phyloP scores from a whole-genome alignment of 108 stramenopile genomes.

The Pseudonitzschia delicatissima region DNA sequence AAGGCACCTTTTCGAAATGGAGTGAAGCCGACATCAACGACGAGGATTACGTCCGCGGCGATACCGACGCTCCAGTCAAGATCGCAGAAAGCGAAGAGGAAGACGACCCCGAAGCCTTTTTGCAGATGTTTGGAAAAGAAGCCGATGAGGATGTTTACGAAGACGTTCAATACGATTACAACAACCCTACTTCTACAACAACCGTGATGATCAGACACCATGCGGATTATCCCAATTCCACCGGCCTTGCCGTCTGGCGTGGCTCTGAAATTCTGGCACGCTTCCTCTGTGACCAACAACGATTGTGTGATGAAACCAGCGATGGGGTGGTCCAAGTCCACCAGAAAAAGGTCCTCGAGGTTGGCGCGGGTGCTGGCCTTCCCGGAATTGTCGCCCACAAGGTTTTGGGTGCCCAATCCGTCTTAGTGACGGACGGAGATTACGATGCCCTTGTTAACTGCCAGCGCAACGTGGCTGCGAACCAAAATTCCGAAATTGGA shows the following conservation, averaged over 20 bases:
- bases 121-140: not conserved
- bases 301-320: slow-evolving; percentile 17
- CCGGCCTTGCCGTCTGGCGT: slow-evolving; percentile 50
- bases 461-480: slow-evolving; percentile 37
- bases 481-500: not conserved
- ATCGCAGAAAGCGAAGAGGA: slow-evolving; percentile 6
- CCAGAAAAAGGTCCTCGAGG: slow-evolving; percentile 38
- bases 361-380: slow-evolving; percentile 56
- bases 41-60: not conserved
- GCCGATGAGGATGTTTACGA: not conserved
- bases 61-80: slow-evolving; percentile 8
- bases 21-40: slow-evolving; percentile 35
- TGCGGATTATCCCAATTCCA: slow-evolving; percentile 28
- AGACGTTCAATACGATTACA: not conserved
- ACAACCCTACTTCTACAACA: not conserved
- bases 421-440: slow-evolving; percentile 60
- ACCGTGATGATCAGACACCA: slow-evolving; percentile 17
- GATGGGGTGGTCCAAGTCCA: not conserved
- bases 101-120: slow-evolving; percentile 18
- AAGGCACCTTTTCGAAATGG: slow-evolving; percentile 18
- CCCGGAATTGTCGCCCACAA: slow-evolving; percentile 48
- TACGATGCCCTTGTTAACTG: slow-evolving; percentile 34
- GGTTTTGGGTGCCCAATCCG: slow-evolving; percentile 29
- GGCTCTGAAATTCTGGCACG: slow-evolving; percentile 36
- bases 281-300: slow-evolving; percentile 32